phyloP scores from a whole-genome alignment of 1,284 basidiomycete genomes.

The Ustilago lituana region DNA sequence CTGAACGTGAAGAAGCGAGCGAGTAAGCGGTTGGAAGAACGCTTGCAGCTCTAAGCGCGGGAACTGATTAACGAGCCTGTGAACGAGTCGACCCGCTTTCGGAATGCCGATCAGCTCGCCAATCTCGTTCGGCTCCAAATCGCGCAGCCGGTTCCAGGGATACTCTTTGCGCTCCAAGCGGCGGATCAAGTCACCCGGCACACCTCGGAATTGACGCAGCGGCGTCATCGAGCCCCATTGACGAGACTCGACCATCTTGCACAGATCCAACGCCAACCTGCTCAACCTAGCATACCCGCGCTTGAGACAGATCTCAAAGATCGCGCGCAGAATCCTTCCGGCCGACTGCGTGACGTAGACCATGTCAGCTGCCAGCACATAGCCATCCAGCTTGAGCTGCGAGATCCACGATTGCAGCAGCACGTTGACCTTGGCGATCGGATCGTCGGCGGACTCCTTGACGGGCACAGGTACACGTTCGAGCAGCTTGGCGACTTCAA shows the following conservation, averaged over 20 bases:
- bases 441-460: slow-evolving; percentile 95
- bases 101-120: slow-evolving; percentile 94
- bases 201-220: slow-evolving; percentile 90
- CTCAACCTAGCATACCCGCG: slow-evolving; percentile 97
- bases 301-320: slow-evolving; percentile 98
- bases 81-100: slow-evolving; percentile 84
- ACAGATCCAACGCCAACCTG: slow-evolving; percentile 87
- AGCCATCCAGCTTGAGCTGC: slow-evolving; percentile 91
- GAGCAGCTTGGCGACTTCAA: slow-evolving; percentile 86
- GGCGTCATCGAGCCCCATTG: slow-evolving; percentile 98
- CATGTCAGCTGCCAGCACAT: slow-evolving; percentile 98
- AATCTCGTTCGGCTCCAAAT: slow-evolving; percentile 66
- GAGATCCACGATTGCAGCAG: slow-evolving; percentile 95
- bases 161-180: slow-evolving; percentile 97
- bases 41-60: slow-evolving; percentile 84
- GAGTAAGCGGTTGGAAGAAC: slow-evolving; percentile 58
- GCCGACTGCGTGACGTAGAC: slow-evolving; percentile 76
- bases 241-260: slow-evolving; percentile 86
- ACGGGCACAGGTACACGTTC: slow-evolving; percentile 97
- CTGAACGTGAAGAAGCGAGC: slow-evolving; percentile 63
- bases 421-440: slow-evolving; percentile 96
- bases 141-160: slow-evolving; percentile 62
- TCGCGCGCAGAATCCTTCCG: slow-evolving; percentile 85
- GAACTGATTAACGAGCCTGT: slow-evolving; percentile 95
- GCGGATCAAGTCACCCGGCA: slow-evolving; percentile 84